phyloP scores from a whole-genome alignment of 2,329 filamentous ascomycete species.

The Biscogniauxia marginata region DNA sequence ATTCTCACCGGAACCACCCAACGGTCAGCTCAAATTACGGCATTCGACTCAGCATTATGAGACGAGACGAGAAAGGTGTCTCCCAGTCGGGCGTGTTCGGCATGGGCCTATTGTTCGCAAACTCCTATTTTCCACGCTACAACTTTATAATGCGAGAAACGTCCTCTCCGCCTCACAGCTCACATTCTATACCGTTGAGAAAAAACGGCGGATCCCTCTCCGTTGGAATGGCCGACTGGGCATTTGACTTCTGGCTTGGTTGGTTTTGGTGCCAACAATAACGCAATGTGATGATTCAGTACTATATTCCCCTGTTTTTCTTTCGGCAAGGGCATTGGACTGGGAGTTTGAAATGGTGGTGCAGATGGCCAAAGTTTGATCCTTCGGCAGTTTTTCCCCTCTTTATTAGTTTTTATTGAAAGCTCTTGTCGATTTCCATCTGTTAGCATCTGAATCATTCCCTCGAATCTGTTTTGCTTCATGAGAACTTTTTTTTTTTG shows the following conservation, averaged over 20 bases:
- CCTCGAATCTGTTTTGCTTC: background rate
- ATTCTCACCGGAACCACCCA: background rate
- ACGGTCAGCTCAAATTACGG: slow-evolving; percentile 5
- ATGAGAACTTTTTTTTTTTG: background rate
- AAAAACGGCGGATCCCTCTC: background rate
- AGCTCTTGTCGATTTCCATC: background rate
- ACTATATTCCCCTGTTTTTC: background rate
- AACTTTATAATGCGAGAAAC: slow-evolving; percentile 21
- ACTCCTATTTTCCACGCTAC: slow-evolving; percentile 16
- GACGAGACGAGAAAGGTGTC: slow-evolving; percentile 12
- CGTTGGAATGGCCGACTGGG: slow-evolving; percentile 1
- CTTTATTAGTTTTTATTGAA: background rate
- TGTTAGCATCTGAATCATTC: background rate
- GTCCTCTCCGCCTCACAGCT: slow-evolving; percentile 10
- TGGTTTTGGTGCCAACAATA: background rate
- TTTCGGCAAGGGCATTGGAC: background rate
- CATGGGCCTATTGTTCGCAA: slow-evolving; percentile 16
- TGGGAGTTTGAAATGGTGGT: background rate
- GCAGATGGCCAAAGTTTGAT: background rate
- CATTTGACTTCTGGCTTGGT: background rate
- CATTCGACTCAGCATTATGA: slow-evolving; percentile 5
- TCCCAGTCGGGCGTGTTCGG: slow-evolving; percentile 10
- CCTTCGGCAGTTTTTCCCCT: background rate
- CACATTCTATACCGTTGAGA: slow-evolving; percentile 15
- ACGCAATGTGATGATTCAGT: background rate